A percentile compares a stretch with the other conserved stretches of the same genome.
phyloP scores from a whole-genome alignment of 352 stramenopile genomes.

The Phytophthora uliginosa region DNA sequence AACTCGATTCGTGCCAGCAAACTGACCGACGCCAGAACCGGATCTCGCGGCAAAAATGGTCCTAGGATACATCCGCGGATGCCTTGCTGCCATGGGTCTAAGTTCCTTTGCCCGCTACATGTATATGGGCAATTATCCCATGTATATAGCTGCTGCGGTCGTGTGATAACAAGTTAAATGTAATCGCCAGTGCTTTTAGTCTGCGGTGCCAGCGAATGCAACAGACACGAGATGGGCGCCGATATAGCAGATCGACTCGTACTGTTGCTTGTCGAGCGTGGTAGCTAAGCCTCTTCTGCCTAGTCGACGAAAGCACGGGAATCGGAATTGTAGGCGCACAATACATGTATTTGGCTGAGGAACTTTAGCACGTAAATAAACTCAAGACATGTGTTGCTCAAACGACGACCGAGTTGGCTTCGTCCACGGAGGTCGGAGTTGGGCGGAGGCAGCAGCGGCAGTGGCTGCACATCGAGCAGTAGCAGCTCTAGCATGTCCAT shows the following conservation, averaged over 20 bases:
- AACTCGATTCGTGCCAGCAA: background rate
- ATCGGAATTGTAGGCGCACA: background rate
- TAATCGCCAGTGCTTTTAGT: too few species aligned
- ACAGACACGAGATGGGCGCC: background rate
- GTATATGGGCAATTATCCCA: too few species aligned
- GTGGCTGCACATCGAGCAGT: background rate
- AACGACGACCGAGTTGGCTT: background rate
- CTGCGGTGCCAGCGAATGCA: background rate
- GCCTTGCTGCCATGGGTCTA: too few species aligned
- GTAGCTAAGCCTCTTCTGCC: background rate
- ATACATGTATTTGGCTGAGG: background rate
- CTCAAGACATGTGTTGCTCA: background rate
- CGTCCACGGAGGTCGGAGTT: slow-evolving; percentile 1
- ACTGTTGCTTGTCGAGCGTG: background rate
- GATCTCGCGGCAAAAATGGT: background rate
- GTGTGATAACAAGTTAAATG: too few species aligned
- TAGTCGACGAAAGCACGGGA: too few species aligned
- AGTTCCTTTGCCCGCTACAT: too few species aligned
- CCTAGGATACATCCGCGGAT: too few species aligned
- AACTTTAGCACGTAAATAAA: background rate
- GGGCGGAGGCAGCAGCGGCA: background rate
- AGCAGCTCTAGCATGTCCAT: background rate
- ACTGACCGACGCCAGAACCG: background rate
- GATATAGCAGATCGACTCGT: background rate
- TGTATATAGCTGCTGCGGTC: too few species aligned